Evolutionary conservation across 2,329 filamentous ascomycete species (phyloP).

Genomic region (Acrocalymma vagum): DNA sequence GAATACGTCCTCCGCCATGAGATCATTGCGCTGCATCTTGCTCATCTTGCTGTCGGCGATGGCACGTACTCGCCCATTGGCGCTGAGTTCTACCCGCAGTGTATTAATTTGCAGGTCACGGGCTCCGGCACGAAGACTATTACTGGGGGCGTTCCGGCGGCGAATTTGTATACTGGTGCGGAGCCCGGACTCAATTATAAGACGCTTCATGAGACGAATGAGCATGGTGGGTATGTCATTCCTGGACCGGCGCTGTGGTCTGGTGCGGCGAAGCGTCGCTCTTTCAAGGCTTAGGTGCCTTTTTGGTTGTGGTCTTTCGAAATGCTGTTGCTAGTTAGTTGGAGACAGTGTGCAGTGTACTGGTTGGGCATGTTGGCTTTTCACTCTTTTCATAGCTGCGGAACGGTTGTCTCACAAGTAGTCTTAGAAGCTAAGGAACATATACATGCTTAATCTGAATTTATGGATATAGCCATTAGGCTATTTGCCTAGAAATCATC

Average conservation of each 20-base stretch:
- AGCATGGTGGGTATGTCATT: conserved; percentile 28
- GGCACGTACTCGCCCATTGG: conserved; percentile 49
- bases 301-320: no score
- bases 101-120: conserved; percentile 56
- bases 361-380: no score
- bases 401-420: no score
- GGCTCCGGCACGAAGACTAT: conserved; percentile 48
- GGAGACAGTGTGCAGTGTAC: no score
- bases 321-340: no score
- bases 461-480: no score
- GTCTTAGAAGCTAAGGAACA: no score
- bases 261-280: conserved; percentile 2
- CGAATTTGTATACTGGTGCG: conserved; percentile 46
- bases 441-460: no score
- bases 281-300: no score
- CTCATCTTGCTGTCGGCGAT: conserved; percentile 33
- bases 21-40: conserved; percentile 52
- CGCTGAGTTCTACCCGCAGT: conserved; percentile 62
- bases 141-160: conserved; percentile 44
- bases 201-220: conserved; percentile 27
- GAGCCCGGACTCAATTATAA: conserved; percentile 51
- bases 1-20: conserved; percentile 52
- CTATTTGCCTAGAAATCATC: no score
- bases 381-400: no score
- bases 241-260: conserved; percentile 38